Percentiles rank a stretch among this genome's conserved stretches.
Evolutionary conservation across 208 protist genomes (phyloP).

Genomic region (Angomonas deanei): DNA sequence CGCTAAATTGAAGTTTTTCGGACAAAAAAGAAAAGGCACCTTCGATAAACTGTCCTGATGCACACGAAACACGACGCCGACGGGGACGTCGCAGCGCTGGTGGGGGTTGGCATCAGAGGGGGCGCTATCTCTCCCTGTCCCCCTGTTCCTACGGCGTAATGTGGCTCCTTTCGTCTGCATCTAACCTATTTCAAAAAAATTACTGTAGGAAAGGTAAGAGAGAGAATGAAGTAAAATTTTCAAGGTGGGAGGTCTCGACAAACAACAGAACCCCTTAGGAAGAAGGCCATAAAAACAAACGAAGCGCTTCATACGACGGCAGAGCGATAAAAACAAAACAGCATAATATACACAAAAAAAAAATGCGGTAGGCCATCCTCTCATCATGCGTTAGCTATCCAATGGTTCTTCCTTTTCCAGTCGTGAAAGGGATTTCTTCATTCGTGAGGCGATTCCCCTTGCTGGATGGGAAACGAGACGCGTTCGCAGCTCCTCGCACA

Average conservation of each 20-base stretch:
- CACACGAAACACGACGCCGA: conserved; percentile 74
- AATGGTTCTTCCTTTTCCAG: too few relatives aligned
- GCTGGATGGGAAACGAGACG: neutral
- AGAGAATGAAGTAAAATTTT: conserved; percentile 3
- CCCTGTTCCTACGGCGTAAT: neutral
- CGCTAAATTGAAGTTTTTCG: conserved; percentile 61
- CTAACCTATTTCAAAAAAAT: conserved; percentile 1
- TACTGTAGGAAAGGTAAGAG: conserved; percentile 6
- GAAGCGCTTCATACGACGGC: too few relatives aligned
- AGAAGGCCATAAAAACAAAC: neutral
- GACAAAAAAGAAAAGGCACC: conserved; percentile 69
- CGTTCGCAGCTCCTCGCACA: neutral
- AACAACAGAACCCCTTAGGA: neutral
- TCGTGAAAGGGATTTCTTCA: too few relatives aligned
- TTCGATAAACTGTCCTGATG: conserved; percentile 55
- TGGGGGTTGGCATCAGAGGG: conserved; percentile 9
- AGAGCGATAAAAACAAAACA: conserved; percentile 4
- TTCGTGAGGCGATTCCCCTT: neutral
- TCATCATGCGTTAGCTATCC: too few relatives aligned
- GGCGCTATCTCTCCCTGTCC: neutral
- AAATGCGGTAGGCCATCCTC: too few relatives aligned
- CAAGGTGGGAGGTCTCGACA: too few relatives aligned
- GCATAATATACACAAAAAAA: neutral
- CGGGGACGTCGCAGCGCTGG: conserved; percentile 39
- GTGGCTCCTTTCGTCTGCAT: conserved; percentile 1